Conservation (phyloP, 2,329 filamentous ascomycete genomes). For the Niveomyces coronatus region DNA sequence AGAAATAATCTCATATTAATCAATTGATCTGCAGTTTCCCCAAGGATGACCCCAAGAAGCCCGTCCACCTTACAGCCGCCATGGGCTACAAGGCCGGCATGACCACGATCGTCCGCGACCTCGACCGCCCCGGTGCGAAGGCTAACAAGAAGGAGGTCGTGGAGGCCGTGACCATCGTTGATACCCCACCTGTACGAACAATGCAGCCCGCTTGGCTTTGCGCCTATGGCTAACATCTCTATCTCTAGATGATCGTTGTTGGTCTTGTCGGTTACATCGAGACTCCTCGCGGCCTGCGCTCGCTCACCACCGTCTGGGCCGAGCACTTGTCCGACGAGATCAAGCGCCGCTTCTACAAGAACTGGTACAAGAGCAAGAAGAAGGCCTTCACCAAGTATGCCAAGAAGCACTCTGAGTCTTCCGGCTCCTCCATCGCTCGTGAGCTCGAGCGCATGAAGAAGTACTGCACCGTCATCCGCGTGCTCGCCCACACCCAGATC, state of each 20-base stretch:
- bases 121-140: constrained; percentile 98
- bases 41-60: constrained; percentile 99
- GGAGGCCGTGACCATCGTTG: constrained; percentile 78
- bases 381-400: constrained; percentile 99
- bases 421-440: constrained; percentile 80
- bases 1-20: constrained; percentile 16
- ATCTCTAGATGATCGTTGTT: constrained; percentile 89
- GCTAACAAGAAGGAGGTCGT: constrained; percentile 98
- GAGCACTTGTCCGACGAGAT: constrained; percentile 98
- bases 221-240: constrained; percentile 61
- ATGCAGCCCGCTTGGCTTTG: constrained; percentile 70
- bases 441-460: constrained; percentile 99
- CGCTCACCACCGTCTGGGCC: constrained; percentile 98
- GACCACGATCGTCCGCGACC: constrained; percentile 98
- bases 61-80: constrained; percentile 92
- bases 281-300: constrained; percentile 97
- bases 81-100: constrained; percentile 99
- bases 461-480: constrained; percentile 99
- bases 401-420: constrained; percentile 98
- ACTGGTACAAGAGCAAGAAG: constrained; percentile 99
- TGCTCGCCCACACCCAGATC: constrained; percentile 99
- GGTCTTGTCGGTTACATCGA: constrained; percentile 99
- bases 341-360: constrained; percentile 99
- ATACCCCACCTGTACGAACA: constrained; percentile 91
- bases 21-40: constrained; percentile 61